These are phyloP conservation scores for Xylariaceae sp. DNA, from an alignment of 2,329 filamentous ascomycete genomes.

Conservation along the genomic window DNA sequence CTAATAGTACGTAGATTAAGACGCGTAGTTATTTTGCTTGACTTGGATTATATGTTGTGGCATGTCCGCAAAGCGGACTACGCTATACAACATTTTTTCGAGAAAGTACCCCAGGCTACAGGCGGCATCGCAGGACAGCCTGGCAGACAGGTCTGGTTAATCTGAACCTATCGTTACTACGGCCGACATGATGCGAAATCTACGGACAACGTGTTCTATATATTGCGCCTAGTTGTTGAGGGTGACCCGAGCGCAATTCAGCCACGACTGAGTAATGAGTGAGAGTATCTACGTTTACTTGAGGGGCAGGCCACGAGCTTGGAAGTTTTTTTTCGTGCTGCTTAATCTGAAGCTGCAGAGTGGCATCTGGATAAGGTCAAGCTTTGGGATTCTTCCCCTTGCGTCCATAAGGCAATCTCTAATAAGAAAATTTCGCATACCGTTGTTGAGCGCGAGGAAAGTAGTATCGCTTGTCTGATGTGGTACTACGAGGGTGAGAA, in stretches of 20 bases:
- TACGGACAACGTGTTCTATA: constrained; percentile 6
- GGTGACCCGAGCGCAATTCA: constrained; percentile 16
- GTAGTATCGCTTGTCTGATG: constrained; percentile 14
- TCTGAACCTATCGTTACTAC: constrained; percentile 19
- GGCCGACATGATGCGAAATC: not conserved
- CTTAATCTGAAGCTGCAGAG: constrained; percentile 12
- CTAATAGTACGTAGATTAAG: not conserved
- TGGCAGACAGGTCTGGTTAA: constrained; percentile 12
- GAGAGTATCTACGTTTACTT: not conserved
- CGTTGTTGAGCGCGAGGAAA: constrained; percentile 10
- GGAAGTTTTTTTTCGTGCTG: constrained; percentile 13
- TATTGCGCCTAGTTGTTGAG: constrained; percentile 17
- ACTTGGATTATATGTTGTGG: constrained; percentile 21
- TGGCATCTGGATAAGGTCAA: constrained; percentile 13
- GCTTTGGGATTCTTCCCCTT: constrained; percentile 19
- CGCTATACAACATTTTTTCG: constrained; percentile 13
- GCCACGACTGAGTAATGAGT: not conserved
- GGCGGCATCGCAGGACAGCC: constrained; percentile 14
- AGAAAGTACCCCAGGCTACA: constrained; percentile 5
- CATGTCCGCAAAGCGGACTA: constrained; percentile 22
- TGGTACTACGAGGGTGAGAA: constrained; percentile 11
- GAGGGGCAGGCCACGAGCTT: constrained; percentile 1
- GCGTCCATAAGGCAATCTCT: constrained; percentile 2
- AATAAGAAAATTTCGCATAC: not conserved
- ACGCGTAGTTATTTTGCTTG: constrained; percentile 13